Evolutionary conservation across 345 rosid genomes (phyloP).

Genomic region (Melastoma malabathricum): DNA sequence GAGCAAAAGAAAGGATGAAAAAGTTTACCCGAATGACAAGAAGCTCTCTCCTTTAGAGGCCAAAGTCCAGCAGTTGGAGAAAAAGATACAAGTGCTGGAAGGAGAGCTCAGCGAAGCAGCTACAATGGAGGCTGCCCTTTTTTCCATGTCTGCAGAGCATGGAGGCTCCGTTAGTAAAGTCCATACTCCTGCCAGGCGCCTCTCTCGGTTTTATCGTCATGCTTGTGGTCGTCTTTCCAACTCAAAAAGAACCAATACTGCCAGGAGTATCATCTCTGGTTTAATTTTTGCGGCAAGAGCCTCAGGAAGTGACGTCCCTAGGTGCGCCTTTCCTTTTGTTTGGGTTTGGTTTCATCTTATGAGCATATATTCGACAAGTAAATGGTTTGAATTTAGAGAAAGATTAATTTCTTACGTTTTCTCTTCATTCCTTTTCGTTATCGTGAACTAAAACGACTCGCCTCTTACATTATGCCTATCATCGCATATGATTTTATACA

Average conservation of each 20-base stretch:
- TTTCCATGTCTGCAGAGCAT: slow-evolving; percentile 78
- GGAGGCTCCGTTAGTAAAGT: slow-evolving; percentile 77
- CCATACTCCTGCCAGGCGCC: slow-evolving; percentile 95
- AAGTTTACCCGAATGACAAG: slow-evolving; percentile 34
- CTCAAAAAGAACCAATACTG: slow-evolving; percentile 54
- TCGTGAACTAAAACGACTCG: no score
- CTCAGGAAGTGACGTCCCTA: slow-evolving; percentile 88
- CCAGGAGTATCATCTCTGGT: slow-evolving; percentile 71
- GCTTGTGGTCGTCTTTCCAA: slow-evolving; percentile 33
- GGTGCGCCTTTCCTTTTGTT: slow-evolving; percentile 23
- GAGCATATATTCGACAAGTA: no score
- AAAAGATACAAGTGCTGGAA: slow-evolving; percentile 60
- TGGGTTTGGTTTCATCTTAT: no score
- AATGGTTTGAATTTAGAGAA: no score
- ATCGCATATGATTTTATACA: slow-evolving; percentile 11
- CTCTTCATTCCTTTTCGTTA: no score
- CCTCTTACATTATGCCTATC: no score
- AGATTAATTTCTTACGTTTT: no score
- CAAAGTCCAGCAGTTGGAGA: slow-evolving; percentile 57
- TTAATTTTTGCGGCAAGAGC: slow-evolving; percentile 76
- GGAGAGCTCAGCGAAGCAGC: slow-evolving; percentile 89
- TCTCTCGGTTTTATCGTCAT: slow-evolving; percentile 70
- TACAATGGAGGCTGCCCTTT: slow-evolving; percentile 70
- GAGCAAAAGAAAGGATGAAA: slow-evolving; percentile 32
- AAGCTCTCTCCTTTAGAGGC: slow-evolving; percentile 23